Percentiles rank a stretch among this genome's conserved stretches.
Evolutionary conservation across 2,329 filamentous ascomycete genomes (phyloP).

Genomic region (Trichoderma koningii): DNA sequence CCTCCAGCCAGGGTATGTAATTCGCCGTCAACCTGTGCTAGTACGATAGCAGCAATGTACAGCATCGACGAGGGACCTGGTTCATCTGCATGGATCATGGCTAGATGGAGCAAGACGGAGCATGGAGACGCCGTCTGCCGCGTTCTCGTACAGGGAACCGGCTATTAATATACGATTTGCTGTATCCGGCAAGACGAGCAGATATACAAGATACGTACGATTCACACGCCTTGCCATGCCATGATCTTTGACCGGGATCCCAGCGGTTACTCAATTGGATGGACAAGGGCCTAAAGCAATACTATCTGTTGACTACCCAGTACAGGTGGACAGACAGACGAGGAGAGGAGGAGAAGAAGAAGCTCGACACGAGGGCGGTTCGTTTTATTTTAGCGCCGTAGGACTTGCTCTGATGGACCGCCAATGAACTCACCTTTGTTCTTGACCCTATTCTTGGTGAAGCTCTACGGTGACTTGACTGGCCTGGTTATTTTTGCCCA

Average conservation of each 20-base stretch:
- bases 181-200: background rate
- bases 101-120: background rate
- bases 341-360: no score
- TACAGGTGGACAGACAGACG: no score
- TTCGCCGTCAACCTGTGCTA: no score
- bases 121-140: no score
- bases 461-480: no score
- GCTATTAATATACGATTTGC: background rate
- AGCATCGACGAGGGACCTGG: no score
- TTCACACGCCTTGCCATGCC: background rate
- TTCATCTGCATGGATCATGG: no score
- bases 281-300: background rate
- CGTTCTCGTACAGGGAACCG: no score
- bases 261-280: background rate
- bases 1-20: no score
- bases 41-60: no score
- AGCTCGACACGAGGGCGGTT: background rate
- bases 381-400: background rate
- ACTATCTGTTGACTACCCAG: no score
- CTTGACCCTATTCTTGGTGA: background rate
- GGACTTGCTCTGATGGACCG: conserved; percentile 3
- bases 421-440: background rate
- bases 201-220: background rate
- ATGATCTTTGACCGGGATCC: background rate
- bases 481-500: no score